A percentile compares a stretch with the other conserved stretches of the same genome.
These are phyloP conservation scores for Hyparrhenia diplandra DNA, from an alignment of 176 grass and related monocot species.

Conservation along the genomic window DNA sequence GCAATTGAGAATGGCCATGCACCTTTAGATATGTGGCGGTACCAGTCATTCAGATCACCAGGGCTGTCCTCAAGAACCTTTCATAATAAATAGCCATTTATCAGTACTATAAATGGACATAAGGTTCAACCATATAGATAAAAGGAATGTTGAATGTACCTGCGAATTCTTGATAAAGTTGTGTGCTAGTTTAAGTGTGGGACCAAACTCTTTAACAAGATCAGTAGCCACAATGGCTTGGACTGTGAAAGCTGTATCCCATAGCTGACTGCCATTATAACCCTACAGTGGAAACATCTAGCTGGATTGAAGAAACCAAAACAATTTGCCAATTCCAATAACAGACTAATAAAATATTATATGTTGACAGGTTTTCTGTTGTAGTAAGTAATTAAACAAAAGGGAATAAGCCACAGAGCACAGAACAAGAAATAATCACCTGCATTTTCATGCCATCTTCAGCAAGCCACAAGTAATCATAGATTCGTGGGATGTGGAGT, in stretches of 20 bases:
- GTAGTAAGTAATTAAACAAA: not conserved
- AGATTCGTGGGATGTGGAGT: conserved; percentile 74
- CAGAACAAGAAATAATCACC: conserved; percentile 35
- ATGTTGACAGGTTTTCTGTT: not conserved
- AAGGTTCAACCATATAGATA: not conserved
- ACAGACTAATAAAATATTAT: no score
- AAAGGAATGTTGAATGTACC: conserved; percentile 31
- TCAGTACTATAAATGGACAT: not conserved
- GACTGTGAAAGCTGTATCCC: conserved; percentile 85
- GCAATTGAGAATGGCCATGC: conserved; percentile 89
- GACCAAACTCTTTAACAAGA: conserved; percentile 57
- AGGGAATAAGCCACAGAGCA: not conserved
- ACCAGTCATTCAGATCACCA: conserved; percentile 70
- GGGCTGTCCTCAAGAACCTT: conserved; percentile 82
- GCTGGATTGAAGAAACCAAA: not conserved
- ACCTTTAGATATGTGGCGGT: conserved; percentile 97
- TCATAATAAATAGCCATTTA: conserved; percentile 16
- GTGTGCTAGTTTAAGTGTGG: conserved; percentile 65
- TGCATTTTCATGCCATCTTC: conserved; percentile 99
- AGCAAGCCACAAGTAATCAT: conserved; percentile 86
- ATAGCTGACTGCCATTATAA: conserved; percentile 89
- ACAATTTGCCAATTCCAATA: no score
- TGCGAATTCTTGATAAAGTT: conserved; percentile 67
- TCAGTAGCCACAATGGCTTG: conserved; percentile 72
- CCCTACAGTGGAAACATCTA: conserved; percentile 38